A percentile compares a stretch with the other conserved stretches of the same genome.
Conservation (phyloP, 306 rosid species). For the Cucurbita argyrosperma region DNA sequence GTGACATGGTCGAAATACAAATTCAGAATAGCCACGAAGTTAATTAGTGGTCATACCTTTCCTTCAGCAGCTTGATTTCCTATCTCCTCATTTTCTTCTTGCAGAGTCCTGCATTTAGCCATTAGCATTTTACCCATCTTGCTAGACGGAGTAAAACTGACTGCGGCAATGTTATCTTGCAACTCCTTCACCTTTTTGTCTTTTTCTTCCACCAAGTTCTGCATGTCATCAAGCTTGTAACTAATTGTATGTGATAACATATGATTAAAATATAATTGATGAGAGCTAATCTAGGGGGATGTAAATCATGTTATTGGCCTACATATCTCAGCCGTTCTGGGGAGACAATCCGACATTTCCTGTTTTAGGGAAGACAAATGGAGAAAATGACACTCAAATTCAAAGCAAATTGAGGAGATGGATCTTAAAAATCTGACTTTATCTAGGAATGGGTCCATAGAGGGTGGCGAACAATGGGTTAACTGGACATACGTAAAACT, state of each 20-base stretch:
- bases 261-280: neutral
- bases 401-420: too few species aligned
- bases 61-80: conserved; percentile 97
- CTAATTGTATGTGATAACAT: neutral
- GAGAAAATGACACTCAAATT: too few species aligned
- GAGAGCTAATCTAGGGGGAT: neutral
- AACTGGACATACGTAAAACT: too few species aligned
- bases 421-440: too few species aligned
- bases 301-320: neutral
- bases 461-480: too few species aligned
- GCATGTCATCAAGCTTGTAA: neutral
- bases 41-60: conserved; percentile 34
- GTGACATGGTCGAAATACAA: neutral
- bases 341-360: neutral
- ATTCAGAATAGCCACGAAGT: neutral
- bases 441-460: too few species aligned
- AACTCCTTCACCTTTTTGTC: conserved; percentile 78
- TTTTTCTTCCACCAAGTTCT: conserved; percentile 86
- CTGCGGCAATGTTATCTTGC: conserved; percentile 76
- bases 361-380: neutral
- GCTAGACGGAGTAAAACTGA: conserved; percentile 79
- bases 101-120: conserved; percentile 92
- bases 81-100: conserved; percentile 95
- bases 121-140: conserved; percentile 90
- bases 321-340: neutral